Evolutionary conservation across 2,329 filamentous ascomycete species (phyloP).

Genomic region (Ilyonectria mors-panacis): DNA sequence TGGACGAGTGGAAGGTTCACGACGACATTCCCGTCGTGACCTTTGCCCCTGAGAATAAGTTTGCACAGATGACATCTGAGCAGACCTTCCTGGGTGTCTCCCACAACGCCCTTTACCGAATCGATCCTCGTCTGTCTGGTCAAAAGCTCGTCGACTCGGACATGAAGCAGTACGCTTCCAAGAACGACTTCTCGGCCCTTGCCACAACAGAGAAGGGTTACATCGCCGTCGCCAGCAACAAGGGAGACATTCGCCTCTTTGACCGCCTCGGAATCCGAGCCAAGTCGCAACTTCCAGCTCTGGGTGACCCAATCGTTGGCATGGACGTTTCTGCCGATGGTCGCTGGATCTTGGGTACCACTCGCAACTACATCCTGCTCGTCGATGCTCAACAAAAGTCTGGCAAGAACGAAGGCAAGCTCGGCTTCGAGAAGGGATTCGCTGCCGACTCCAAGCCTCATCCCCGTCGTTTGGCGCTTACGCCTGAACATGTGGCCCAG

Average conservation of each 20-base stretch:
- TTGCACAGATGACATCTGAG: constrained; percentile 95
- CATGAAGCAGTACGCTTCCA: constrained; percentile 95
- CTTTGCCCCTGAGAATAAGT: constrained; percentile 97
- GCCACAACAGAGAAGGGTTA: constrained; percentile 97
- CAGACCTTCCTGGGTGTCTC: constrained; percentile 96
- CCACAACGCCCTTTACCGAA: constrained; percentile 90
- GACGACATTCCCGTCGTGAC: constrained; percentile 94
- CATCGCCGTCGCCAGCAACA: constrained; percentile 96
- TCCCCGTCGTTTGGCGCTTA: constrained; percentile 89
- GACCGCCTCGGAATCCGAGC: constrained; percentile 97
- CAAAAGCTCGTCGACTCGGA: constrained; percentile 94
- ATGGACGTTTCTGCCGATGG: constrained; percentile 96
- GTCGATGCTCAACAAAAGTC: constrained; percentile 92
- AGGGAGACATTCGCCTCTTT: constrained; percentile 97
- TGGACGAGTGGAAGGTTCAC: constrained; percentile 98
- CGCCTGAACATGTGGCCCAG: constrained; percentile 93
- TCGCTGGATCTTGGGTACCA: constrained; percentile 95
- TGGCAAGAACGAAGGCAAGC: constrained; percentile 96
- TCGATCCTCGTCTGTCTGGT: constrained; percentile 91
- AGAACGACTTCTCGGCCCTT: constrained; percentile 96
- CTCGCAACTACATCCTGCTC: constrained; percentile 92
- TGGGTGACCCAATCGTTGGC: constrained; percentile 95
- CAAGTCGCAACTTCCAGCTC: constrained; percentile 95
- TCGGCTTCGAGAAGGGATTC: constrained; percentile 97
- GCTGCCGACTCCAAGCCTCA: constrained; percentile 94